Evolutionary conservation across 352 stramenopile species (phyloP).

Genomic region (Elongisporangium prolatum): DNA sequence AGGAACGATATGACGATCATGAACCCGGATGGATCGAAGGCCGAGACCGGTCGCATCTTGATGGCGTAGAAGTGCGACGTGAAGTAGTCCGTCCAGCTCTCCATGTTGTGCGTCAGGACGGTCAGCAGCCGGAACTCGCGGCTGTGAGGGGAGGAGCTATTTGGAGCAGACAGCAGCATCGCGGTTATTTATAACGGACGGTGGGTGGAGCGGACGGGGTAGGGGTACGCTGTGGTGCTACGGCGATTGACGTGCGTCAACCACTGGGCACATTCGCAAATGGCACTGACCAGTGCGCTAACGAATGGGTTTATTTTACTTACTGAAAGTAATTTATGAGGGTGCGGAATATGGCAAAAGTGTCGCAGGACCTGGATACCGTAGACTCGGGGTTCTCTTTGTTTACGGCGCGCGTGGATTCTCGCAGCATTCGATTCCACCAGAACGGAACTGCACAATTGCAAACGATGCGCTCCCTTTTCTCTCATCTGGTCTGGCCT

Average conservation of each 20-base stretch:
- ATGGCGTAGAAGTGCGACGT: conserved; percentile 82
- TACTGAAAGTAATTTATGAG: background rate
- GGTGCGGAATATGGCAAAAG: background rate
- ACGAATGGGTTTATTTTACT: background rate
- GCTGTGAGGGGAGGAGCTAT: background rate
- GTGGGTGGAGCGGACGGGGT: background rate
- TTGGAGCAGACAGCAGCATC: background rate
- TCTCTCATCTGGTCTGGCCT: background rate
- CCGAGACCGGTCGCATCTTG: conserved; percentile 77
- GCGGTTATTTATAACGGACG: background rate
- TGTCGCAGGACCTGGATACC: background rate
- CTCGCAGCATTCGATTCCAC: background rate
- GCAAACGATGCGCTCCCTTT: background rate
- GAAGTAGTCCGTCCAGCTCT: conserved; percentile 69
- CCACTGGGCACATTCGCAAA: background rate
- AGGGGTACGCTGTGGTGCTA: background rate
- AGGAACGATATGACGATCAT: conserved; percentile 71
- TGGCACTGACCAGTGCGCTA: too few relatives aligned
- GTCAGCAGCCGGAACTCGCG: background rate
- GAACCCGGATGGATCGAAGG: conserved; percentile 84
- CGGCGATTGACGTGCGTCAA: background rate
- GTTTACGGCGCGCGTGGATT: background rate
- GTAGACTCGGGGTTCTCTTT: background rate
- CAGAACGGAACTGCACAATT: background rate
- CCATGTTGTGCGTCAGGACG: conserved; percentile 25